These are phyloP conservation scores for Haplosporangium sp. DNA, from an alignment of 371 early-diverging fungal species.

Conservation along the genomic window DNA sequence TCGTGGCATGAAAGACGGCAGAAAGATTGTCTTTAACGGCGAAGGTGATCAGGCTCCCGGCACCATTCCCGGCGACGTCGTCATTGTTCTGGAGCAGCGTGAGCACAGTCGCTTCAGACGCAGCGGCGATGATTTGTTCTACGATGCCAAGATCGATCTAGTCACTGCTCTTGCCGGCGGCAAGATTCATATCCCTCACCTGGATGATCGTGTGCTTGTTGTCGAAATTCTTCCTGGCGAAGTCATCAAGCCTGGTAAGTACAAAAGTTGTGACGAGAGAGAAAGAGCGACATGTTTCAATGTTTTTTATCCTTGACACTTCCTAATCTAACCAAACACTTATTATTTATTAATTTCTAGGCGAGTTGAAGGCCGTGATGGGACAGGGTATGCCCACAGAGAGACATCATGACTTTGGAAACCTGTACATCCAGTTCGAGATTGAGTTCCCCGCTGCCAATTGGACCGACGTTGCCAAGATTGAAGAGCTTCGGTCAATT, in stretches of 20 bases:
- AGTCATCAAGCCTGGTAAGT: conserved; percentile 82
- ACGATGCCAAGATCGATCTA: conserved; percentile 88
- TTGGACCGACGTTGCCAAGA: conserved; percentile 76
- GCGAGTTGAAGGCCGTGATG: conserved; percentile 81
- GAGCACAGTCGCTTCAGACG: conserved; percentile 89
- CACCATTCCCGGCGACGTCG: conserved; percentile 84
- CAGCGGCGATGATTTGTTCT: conserved; percentile 87
- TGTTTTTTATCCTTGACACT: background rate
- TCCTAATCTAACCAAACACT: background rate
- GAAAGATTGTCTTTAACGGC: conserved; percentile 89
- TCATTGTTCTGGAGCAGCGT: conserved; percentile 92
- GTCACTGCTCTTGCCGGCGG: conserved; percentile 95
- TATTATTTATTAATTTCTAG: conserved; percentile 16
- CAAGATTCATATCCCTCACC: conserved; percentile 85
- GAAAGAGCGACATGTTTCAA: background rate
- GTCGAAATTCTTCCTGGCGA: conserved; percentile 94
- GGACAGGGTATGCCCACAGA: conserved; percentile 96
- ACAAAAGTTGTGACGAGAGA: too few species aligned
- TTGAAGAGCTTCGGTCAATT: conserved; percentile 72
- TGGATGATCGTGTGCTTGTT: conserved; percentile 88
- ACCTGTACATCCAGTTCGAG: conserved; percentile 90
- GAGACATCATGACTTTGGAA: conserved; percentile 91
- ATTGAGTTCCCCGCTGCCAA: conserved; percentile 90
- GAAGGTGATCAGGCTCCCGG: conserved; percentile 92
- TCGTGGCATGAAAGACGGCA: conserved; percentile 96